Evolutionary conservation across 2,329 filamentous ascomycete species (phyloP), one percentile per base, ranked within the genome.

Genomic region (Lecanicillium sp.): DNA sequence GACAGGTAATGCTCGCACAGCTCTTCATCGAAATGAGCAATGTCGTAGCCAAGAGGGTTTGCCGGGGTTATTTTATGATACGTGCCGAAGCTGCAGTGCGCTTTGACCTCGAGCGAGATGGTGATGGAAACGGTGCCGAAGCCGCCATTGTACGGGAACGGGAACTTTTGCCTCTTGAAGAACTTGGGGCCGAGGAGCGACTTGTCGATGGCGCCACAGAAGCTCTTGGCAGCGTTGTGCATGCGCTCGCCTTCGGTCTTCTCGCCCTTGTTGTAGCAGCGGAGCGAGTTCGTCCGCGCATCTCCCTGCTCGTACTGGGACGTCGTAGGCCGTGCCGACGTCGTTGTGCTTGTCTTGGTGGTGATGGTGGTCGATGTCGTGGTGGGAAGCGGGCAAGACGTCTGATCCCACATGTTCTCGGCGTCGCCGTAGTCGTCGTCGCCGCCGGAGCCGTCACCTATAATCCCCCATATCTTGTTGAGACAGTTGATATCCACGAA

Each of bases 1-100:
- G 20, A 31, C 3, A 54, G 30, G 42, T 54, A 52, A 9, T 43
- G 29, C 25, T 29, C 12, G 36, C 53, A 53, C 25, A 33, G 35
- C 13, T 44, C 29, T n/a, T 37, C 6, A 12, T 35, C 41, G 40
- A 51, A 12, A 29, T 25, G 40, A 28, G 22, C 34, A 9, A 28
- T 15, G 15, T 28, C 25, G 25, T 36, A 29, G 11, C 27, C 35
- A n/a, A n/a, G n/a, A n/a, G n/a, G n/a, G 31, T 18, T 29, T 8
- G n/a, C 20, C 13, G 9, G 34, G 25, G 25, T 28, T n/a, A 28
- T n/a, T 15, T 17, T 25, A 17, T 36, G 34, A 20, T 17, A 18
- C 5, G 8, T 36, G 27, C 34, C 34, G 16, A 36, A 36, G 34
- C 34, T 36, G 27, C 49, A 53, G 3, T 37, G 36, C 5, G 35